These are phyloP conservation scores for Petunia hybrid DNA, from an alignment of 305 asterid genomes.

Conservation along the genomic window DNA sequence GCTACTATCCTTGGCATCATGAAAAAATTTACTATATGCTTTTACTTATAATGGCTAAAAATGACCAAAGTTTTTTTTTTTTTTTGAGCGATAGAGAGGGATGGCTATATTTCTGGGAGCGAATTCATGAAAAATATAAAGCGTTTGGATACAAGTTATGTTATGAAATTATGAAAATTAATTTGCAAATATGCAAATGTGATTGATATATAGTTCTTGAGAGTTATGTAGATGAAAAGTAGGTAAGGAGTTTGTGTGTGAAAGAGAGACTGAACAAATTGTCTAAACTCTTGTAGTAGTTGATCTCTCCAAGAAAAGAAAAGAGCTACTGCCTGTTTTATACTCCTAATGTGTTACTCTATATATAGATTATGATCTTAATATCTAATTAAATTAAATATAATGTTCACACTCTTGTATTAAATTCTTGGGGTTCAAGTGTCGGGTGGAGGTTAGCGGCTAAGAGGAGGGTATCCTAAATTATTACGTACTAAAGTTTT, in stretches of 20 bases:
- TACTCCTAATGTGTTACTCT: background rate
- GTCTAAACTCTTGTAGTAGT: background rate
- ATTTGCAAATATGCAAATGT: background rate
- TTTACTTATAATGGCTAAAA: background rate
- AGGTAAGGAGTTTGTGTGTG: slow-evolving; percentile 31
- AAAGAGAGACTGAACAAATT: background rate
- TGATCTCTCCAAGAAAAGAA: slow-evolving; percentile 21
- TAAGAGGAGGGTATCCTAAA: background rate
- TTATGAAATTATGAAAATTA: background rate
- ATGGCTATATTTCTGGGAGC: background rate
- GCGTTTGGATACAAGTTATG: background rate
- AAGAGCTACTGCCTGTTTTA: slow-evolving; percentile 4
- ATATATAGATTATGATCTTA: background rate
- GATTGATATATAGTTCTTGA: slow-evolving; percentile 2
- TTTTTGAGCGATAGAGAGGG: too few relatives aligned
- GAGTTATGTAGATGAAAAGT: slow-evolving; percentile 21
- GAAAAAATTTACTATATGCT: too few relatives aligned
- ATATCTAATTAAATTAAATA: background rate
- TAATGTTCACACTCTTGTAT: background rate
- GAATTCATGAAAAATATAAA: background rate
- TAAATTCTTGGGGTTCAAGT: background rate
- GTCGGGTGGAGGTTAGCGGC: background rate
- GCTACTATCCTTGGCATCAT: slow-evolving; percentile 62
- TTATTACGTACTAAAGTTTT: background rate
- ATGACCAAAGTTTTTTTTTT: too few relatives aligned